Base-by-base conservation (phyloP, 2,329 filamentous ascomycete species). In the Alternaria sp. region DNA sequence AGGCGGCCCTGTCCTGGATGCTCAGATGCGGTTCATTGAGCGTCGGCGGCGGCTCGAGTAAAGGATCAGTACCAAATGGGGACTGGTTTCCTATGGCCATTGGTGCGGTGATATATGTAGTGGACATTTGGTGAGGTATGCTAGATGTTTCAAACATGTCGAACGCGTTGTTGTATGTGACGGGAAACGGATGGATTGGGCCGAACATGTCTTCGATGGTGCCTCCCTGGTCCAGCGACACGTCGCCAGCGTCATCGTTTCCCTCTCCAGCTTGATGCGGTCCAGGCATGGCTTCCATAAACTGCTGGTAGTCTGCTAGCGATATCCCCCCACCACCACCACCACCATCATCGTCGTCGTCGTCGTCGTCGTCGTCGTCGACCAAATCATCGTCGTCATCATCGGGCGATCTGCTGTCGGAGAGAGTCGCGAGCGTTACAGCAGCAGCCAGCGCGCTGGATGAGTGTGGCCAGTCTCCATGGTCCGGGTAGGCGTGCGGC, bases 1-100 rank as follows among this genome's bases (percentile, higher is more conserved):
- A 77, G 9, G 70, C 64, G 14, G 60, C 62, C 54, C 63, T 68
- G 64, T 74, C 69, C 23, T 70, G 70, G 37, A 72, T 69, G 54
- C 62, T 69, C 36, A 72, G 64, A 55, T 73, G 65, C 34, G 69
- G 68, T n/a, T 73, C 72, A 34, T 72, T 61, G 23, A 66, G 59
- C 14, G 56, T 64, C 10, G 68, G 60, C 21, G 68, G 63, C 14
- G 68, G 63, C 42, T 73, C 73, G 33, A 69, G 61, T 7, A 65
- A 53, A 11, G 63, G 54, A 24, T 65, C 66, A 28, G 64, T 63
- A 51, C 62, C 64, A 13, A 60, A 64, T 36, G 44, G 44, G 42
- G 62, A 41, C 41, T 63, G 57, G n/a, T 51, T 54, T 11, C 62
- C 58, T 42, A 59, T 65, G 11, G 55, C 31, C 9, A 59, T 56